Conservation (phyloP, 305 asterid species). For the Fraxinus velutina region DNA sequence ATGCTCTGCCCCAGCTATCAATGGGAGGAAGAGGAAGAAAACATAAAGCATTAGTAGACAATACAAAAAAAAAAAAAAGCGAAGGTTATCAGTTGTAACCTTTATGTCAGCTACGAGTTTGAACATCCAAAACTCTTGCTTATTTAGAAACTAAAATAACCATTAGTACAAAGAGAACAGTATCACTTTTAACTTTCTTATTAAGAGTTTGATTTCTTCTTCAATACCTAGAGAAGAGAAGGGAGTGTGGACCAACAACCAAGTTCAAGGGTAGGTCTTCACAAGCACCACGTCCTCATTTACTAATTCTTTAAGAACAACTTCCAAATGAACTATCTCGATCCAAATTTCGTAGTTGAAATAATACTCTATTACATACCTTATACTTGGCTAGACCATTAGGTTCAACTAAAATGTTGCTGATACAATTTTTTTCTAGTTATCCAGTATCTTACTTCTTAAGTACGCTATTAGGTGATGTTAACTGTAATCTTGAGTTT, state of each 20-base stretch:
- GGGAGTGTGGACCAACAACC: not conserved
- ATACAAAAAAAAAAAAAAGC: not conserved
- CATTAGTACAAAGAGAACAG: not conserved
- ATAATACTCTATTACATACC: not conserved
- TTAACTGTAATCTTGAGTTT: not conserved
- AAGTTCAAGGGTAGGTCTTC: not conserved
- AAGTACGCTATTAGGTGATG: not conserved
- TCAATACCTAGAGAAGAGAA: not conserved
- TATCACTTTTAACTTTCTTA: not conserved
- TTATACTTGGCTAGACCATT: not conserved
- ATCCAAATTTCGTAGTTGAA: not conserved
- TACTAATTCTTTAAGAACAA: not conserved
- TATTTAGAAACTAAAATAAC: not conserved
- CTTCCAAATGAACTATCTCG: not conserved
- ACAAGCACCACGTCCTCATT: not conserved
- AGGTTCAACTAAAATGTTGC: not conserved
- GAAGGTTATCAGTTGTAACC: not conserved
- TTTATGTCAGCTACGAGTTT: not conserved
- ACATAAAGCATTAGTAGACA: constrained; percentile 7
- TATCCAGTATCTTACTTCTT: not conserved
- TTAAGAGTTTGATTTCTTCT: not conserved
- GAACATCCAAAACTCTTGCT: not conserved
- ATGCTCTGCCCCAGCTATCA: constrained; percentile 55
- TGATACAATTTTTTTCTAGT: not conserved
- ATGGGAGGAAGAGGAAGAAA: constrained; percentile 23